Evolutionary conservation across 495 filamentous ascomycete species (phyloP), one percentile per base, ranked within the genome.

Genomic region (Sporormia fimetaria): DNA sequence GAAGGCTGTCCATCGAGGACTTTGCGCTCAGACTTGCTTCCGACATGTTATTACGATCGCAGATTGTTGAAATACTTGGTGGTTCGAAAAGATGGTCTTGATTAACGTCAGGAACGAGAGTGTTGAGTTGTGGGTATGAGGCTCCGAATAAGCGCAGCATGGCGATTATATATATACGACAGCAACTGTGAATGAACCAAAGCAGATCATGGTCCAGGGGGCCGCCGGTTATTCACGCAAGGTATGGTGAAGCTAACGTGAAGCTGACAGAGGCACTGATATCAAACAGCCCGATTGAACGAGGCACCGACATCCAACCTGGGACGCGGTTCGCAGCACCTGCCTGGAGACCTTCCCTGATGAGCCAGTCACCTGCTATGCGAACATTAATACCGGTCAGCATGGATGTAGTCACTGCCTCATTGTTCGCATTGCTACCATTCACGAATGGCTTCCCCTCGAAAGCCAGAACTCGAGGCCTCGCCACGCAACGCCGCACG

Each of bases 221-320:
- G 33, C 12, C 18, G 7, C 22, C 5, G 6, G 12, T 30, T 28
- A 23, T 7, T 15, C 21, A 28, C 15, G 26, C 26, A 22, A 41
- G 23, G 11, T 7, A 27, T 12, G 14, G 1, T 29, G 4, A 3
- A 35, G 21, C 31, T 11, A 47, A 11, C 8, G 20, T 30, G 15
- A 31, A 51, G 40, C 41, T 51, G 40, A 51, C 46, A 35, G 39
- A 37, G 47, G 40, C 47, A 33, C 47, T 38, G 27, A 42, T 38
- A 23, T 23, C 24, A 24, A 37, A 23, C 29, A 10, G 4, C 27
- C 11, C 16, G 21, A 2, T 14, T 29, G 14, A 45, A 28, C 24
- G 9, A 21, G 24, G 17, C 18, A 14, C 34, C 25, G 17, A 25
- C 31, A 21, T 29, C 27, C n/a, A 25, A 15, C 16, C 33, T 23